Conservation (phyloP, 2,329 filamentous ascomycete genomes). For the Dryadomyces sulphureus region DNA sequence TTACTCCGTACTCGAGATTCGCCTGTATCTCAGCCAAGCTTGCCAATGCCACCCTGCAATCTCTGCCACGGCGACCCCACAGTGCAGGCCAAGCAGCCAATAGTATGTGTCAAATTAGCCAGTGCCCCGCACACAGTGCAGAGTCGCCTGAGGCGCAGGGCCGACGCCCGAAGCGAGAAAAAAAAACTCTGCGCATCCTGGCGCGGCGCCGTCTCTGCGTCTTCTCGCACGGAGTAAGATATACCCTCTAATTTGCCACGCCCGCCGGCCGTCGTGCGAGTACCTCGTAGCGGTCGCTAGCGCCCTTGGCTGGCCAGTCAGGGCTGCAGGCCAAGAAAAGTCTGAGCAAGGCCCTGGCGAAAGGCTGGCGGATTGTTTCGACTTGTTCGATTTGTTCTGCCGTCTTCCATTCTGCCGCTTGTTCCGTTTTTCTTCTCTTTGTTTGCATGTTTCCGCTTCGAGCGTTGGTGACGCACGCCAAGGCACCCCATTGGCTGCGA, state of each 20-base stretch:
- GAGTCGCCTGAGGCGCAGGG: no score
- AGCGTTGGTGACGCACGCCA: neutral
- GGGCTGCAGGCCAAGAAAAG: neutral
- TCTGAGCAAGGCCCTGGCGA: neutral
- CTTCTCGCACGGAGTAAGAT: neutral
- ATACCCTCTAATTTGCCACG: no score
- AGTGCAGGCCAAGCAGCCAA: neutral
- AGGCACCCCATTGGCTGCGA: no score
- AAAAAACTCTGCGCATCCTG: neutral
- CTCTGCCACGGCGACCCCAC: neutral
- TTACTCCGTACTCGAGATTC: neutral
- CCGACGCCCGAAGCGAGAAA: neutral
- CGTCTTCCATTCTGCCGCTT: neutral
- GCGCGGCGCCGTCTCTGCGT: neutral
- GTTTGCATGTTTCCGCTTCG: neutral
- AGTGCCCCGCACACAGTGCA: neutral
- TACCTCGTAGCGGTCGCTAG: neutral
- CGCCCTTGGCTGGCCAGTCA: neutral
- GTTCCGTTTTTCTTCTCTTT: neutral
- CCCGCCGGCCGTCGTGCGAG: no score
- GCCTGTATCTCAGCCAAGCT: neutral
- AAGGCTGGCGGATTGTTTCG: neutral
- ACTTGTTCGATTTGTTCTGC: neutral
- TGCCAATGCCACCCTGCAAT: constrained; percentile 2
- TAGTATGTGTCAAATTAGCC: neutral